Base-by-base conservation (phyloP, 768 basidiomycete genomes). In the Rhizopogon roseolus region DNA sequence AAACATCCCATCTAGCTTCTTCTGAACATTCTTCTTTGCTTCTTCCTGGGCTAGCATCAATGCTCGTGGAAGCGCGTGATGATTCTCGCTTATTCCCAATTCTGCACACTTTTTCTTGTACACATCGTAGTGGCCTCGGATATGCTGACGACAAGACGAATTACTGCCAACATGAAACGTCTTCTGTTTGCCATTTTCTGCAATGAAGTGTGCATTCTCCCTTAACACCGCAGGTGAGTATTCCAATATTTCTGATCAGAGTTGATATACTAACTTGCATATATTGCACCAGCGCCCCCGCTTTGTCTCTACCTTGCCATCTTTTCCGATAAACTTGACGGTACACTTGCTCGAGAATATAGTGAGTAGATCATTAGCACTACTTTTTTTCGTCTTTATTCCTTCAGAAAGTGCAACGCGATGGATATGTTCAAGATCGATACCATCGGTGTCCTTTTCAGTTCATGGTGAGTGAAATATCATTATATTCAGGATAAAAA, bases 111-210 rank as follows among this genome's bases (percentile, higher is more conserved):
- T 19, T 5, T 29, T 10, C 27, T 40, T 16, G 29, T 54, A 54
- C 46, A 49, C 17, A 2, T 48, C 25, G n/a, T 48, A 54, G 13
- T 54, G 53, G n/a, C 14, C 8, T 3, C 19, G 11, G 37, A 54
- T 49, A 13, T 54, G 46, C 14, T 49, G 45, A 5, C n/a, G 9
- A 32, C 53, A 54, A 7, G 44, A 49, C 5, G 29, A 54, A n/a
- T 54, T 54, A 2, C 34, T 16, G 4, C 53, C 38, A 41, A 54
- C 38, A 41, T 54, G 53, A 8, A 54, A 54, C 5, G 46, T 40
- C 28, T 49, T 49, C 5, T 29, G 4, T 36, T 19, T 54, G 7
- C 53, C 38, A 7, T 49, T 16, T 19, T 28, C 3, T 2, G 27
- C 22, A 10, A 54, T 14, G 16, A 43, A 54, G 13, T 14, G 22